phyloP scores from a whole-genome alignment of 768 basidiomycete species.

The Stropharia rugosoannulata region DNA sequence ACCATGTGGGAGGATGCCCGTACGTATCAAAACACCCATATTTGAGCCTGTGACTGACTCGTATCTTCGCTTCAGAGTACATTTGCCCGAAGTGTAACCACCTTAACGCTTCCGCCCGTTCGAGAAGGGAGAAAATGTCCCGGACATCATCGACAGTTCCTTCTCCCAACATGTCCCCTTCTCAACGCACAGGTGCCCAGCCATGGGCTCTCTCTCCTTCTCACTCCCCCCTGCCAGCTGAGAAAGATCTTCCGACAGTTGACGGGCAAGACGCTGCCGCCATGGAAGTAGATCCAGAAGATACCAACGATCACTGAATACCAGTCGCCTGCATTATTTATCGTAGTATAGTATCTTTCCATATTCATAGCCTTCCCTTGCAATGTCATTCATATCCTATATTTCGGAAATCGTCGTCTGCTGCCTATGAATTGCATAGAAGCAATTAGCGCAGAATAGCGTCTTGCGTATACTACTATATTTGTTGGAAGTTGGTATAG shows the following conservation, averaged over 20 bases:
- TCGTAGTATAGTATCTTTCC: slow-evolving; percentile 1
- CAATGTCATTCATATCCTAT: too few relatives aligned
- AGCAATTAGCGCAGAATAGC: too few relatives aligned
- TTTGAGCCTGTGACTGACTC: slow-evolving; percentile 1
- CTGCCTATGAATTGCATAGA: too few relatives aligned
- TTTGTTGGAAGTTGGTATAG: too few relatives aligned
- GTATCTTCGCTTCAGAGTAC: slow-evolving; percentile 55
- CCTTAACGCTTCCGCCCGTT: slow-evolving; percentile 62
- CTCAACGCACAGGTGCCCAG: slow-evolving; percentile 4
- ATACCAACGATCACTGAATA: slow-evolving; percentile 3
- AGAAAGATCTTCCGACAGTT: slow-evolving; percentile 20
- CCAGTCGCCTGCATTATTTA: slow-evolving; percentile 1
- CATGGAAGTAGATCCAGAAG: slow-evolving; percentile 31
- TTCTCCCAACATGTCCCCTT: slow-evolving; percentile 16
- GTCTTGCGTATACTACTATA: too few relatives aligned
- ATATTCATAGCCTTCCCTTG: neutral
- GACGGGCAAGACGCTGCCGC: slow-evolving; percentile 20
- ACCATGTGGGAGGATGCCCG: slow-evolving; percentile 79
- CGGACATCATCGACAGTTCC: slow-evolving; percentile 15
- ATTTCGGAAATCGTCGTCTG: too few relatives aligned
- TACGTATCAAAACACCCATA: slow-evolving; percentile 39
- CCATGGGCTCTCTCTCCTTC: slow-evolving; percentile 9
- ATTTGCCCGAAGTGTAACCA: slow-evolving; percentile 83
- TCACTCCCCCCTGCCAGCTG: slow-evolving; percentile 6
- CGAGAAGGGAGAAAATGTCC: slow-evolving; percentile 27